Percentiles rank a stretch among this genome's conserved stretches.
These are phyloP conservation scores for Aspergillus sergii DNA, from an alignment of 2,329 filamentous ascomycete genomes.

Conservation along the genomic window DNA sequence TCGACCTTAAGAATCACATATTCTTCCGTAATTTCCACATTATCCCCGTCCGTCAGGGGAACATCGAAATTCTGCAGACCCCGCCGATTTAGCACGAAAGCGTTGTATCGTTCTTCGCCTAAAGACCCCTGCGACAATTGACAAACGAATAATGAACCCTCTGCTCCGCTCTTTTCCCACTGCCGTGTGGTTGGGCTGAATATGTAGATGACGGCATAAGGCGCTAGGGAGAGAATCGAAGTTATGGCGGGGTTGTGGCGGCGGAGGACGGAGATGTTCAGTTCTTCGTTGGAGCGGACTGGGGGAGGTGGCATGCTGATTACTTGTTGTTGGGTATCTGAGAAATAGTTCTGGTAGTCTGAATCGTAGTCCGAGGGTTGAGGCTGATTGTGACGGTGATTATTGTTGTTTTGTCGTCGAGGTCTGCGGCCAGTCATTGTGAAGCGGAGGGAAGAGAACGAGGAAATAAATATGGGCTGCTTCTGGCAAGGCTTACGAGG, in stretches of 20 bases:
- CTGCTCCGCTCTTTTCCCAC: slow-evolving; percentile 85
- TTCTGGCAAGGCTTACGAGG: slow-evolving; percentile 4
- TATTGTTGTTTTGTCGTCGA: slow-evolving; percentile 34
- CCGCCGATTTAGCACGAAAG: slow-evolving; percentile 74
- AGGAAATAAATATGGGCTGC: neutral
- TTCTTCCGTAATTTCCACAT: slow-evolving; percentile 67
- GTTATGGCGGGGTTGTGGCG: slow-evolving; percentile 77
- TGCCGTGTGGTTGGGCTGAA: slow-evolving; percentile 65
- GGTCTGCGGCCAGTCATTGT: slow-evolving; percentile 37
- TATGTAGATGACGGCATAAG: slow-evolving; percentile 83
- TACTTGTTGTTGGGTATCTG: slow-evolving; percentile 36
- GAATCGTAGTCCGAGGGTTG: slow-evolving; percentile 65
- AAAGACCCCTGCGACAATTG: slow-evolving; percentile 52
- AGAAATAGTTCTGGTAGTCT: slow-evolving; percentile 57
- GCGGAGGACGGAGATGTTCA: slow-evolving; percentile 82
- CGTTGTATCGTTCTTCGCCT: slow-evolving; percentile 54
- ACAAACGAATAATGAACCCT: slow-evolving; percentile 89
- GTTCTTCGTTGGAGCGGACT: slow-evolving; percentile 73
- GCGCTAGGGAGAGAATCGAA: slow-evolving; percentile 75
- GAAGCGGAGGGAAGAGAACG: neutral
- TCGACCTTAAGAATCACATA: slow-evolving; percentile 62
- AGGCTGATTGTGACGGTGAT: slow-evolving; percentile 20
- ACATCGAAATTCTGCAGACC: slow-evolving; percentile 71
- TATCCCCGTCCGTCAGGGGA: slow-evolving; percentile 58
- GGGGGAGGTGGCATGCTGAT: slow-evolving; percentile 46